These are phyloP conservation scores for Lachancea dasiensis DNA, from an alignment of 805 yeast species.

Conservation along the genomic window DNA sequence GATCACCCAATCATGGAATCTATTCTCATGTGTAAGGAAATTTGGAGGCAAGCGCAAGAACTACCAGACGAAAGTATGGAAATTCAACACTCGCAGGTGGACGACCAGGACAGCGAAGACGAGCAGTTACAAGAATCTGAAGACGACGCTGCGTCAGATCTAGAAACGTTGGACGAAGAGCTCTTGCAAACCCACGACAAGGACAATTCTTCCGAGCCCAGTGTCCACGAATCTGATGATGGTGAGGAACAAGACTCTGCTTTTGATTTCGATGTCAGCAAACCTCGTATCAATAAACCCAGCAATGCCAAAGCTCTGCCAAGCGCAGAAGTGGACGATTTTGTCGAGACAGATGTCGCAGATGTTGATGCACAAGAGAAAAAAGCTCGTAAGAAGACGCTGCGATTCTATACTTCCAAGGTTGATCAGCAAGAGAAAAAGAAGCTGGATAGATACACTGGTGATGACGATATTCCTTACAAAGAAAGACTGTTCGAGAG, in stretches of 20 bases:
- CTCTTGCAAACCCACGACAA: constrained; percentile 17
- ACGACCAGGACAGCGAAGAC: no score
- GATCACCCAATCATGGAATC: constrained; percentile 89
- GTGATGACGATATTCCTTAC: constrained; percentile 90
- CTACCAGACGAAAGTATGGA: constrained; percentile 33
- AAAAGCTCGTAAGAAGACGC: constrained; percentile 66
- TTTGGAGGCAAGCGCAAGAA: constrained; percentile 79
- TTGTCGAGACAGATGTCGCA: constrained; percentile 65
- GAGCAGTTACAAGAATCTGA: constrained; percentile 27
- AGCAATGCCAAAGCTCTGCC: constrained; percentile 18
- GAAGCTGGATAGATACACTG: constrained; percentile 54
- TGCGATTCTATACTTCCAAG: constrained; percentile 94
- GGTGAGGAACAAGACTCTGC: constrained; percentile 32
- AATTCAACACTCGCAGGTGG: no score
- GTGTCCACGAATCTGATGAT: constrained; percentile 18
- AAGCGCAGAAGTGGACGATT: constrained; percentile 41
- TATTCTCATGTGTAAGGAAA: constrained; percentile 72
- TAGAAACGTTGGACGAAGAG: constrained; percentile 18
- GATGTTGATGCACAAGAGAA: constrained; percentile 86
- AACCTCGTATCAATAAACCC: constrained; percentile 46
- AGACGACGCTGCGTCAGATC: constrained; percentile 18
- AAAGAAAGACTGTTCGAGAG: constrained; percentile 86
- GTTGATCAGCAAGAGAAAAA: constrained; percentile 78
- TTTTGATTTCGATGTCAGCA: constrained; percentile 46
- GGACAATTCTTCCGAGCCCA: constrained; percentile 19